Percentiles rank a stretch among this genome's conserved stretches.
Evolutionary conservation across 257 asterid species (phyloP).

Genomic region (Gynochthodes officinalis): DNA sequence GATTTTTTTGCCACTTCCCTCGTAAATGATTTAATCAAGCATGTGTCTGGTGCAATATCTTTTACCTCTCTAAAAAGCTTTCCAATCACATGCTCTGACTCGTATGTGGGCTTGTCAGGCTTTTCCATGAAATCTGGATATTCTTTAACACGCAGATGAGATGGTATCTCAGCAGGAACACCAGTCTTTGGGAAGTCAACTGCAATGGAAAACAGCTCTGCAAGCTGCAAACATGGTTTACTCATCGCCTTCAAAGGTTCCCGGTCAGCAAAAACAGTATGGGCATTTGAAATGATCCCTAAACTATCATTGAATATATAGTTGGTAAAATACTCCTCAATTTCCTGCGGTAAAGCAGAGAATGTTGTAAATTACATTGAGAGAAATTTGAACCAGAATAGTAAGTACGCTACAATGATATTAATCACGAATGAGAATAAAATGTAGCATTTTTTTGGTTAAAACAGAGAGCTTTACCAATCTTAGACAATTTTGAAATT

Average conservation of each 20-base stretch:
- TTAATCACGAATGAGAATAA: neutral
- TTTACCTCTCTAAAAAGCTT: conserved; percentile 68
- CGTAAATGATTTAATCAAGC: conserved; percentile 42
- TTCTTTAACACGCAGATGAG: conserved; percentile 58
- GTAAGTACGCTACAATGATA: neutral
- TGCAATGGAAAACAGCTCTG: conserved; percentile 58
- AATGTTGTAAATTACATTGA: neutral
- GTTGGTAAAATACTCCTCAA: conserved; percentile 71
- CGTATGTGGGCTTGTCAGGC: conserved; percentile 51
- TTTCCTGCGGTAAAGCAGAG: conserved; percentile 46
- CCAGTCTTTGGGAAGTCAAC: conserved; percentile 90
- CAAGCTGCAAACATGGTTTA: conserved; percentile 48
- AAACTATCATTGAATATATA: conserved; percentile 76
- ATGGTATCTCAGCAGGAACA: conserved; percentile 74
- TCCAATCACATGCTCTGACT: conserved; percentile 53
- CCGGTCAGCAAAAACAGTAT: conserved; percentile 70
- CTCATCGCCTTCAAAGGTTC: conserved; percentile 48
- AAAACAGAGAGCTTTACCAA: too few species aligned
- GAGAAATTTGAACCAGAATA: neutral
- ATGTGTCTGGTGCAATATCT: conserved; percentile 37
- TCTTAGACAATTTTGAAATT: too few species aligned
- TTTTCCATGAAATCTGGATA: conserved; percentile 93
- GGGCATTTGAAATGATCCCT: conserved; percentile 78
- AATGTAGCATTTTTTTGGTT: too few species aligned
- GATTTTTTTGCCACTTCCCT: conserved; percentile 46